Evolutionary conservation across 495 filamentous ascomycete genomes (phyloP).

Genomic region (Tuber calosporum): DNA sequence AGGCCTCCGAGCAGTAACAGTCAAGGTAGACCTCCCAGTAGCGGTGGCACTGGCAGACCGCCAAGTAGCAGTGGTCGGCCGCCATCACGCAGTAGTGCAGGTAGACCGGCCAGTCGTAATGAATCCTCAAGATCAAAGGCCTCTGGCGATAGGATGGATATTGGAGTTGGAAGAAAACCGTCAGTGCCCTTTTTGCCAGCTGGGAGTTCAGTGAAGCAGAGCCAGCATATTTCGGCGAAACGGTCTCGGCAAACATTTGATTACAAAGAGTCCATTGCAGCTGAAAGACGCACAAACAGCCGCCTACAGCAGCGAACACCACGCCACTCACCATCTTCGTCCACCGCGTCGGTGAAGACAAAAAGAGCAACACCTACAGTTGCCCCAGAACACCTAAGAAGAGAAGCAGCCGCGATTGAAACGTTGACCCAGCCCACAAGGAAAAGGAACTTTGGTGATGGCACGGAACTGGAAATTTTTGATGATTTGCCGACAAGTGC

Average conservation of each 20-base stretch:
- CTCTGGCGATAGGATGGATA: constrained; percentile 57
- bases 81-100: constrained; percentile 45
- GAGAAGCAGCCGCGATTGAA: constrained; percentile 55
- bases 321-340: constrained; percentile 49
- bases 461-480: constrained; percentile 82
- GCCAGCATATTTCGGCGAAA: constrained; percentile 71
- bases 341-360: constrained; percentile 51
- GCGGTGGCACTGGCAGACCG: constrained; percentile 31
- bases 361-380: constrained; percentile 54
- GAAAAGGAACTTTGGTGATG: constrained; percentile 78
- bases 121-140: constrained; percentile 62
- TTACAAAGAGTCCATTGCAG: constrained; percentile 52
- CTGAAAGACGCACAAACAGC: constrained; percentile 51
- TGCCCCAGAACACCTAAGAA: constrained; percentile 48
- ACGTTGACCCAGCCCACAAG: constrained; percentile 67
- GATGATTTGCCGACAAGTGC: constrained; percentile 90
- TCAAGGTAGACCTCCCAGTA: constrained; percentile 34
- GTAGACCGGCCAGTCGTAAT: constrained; percentile 42
- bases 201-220: constrained; percentile 63
- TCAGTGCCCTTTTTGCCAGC: constrained; percentile 70
- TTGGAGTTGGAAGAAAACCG: constrained; percentile 52
- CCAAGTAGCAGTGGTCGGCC: constrained; percentile 43
- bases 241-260: constrained; percentile 50
- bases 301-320: constrained; percentile 47
- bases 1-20: constrained; percentile 39